Evolutionary conservation across 1,284 basidiomycete genomes (phyloP).

Genomic region (Filobasidium uniguttulatum): DNA sequence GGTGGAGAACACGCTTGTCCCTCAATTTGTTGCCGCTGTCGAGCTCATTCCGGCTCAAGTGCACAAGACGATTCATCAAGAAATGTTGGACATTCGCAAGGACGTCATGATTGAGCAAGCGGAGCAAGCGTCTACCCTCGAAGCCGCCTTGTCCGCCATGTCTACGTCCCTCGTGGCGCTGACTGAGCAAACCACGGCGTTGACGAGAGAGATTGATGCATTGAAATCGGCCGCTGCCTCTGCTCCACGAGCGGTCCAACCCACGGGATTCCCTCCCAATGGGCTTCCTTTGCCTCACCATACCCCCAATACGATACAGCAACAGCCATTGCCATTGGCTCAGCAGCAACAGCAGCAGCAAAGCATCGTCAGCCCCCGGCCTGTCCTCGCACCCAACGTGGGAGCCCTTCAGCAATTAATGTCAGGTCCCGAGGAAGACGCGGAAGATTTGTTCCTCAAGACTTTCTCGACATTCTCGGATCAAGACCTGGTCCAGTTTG

Average conservation of each 20-base stretch:
- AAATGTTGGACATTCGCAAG: conserved; percentile 9
- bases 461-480: conserved; percentile 9
- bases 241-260: neutral
- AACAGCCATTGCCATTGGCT: neutral
- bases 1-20: conserved; percentile 6
- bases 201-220: neutral
- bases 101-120: conserved; percentile 1
- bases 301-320: neutral
- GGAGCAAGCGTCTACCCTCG: neutral
- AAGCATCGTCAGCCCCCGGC: neutral
- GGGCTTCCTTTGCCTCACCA: neutral
- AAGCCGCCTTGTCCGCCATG: neutral
- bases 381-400: neutral
- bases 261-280: neutral
- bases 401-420: neutral
- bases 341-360: neutral
- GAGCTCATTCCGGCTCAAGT: conserved; percentile 8
- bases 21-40: conserved; percentile 6
- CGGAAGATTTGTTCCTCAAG: conserved; percentile 12
- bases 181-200: neutral
- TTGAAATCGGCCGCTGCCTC: neutral
- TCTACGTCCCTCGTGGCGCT: neutral
- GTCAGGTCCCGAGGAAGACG: neutral
- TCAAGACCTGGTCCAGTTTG: conserved; percentile 6
- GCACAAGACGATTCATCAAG: conserved; percentile 8